These are phyloP conservation scores for Vanilla planifolia DNA, from an alignment of 106 monocot species.

Conservation along the genomic window DNA sequence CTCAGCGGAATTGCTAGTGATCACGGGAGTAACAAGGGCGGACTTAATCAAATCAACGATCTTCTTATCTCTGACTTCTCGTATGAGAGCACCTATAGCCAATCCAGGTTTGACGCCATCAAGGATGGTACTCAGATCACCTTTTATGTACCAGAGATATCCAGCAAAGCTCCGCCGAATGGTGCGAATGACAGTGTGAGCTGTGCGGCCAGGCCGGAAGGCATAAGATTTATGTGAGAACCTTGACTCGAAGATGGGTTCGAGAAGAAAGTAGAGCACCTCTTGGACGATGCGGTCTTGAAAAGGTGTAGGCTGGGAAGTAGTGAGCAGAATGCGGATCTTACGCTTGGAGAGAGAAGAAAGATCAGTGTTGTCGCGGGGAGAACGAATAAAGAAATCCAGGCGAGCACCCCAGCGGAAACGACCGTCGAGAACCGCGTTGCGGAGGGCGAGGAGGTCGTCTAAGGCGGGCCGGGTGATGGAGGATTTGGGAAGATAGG, in stretches of 20 bases:
- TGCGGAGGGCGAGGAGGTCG: constrained; percentile 76
- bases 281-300: constrained; percentile 93
- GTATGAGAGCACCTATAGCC: constrained; percentile 51
- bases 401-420: constrained; percentile 90
- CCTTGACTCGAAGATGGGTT: constrained; percentile 75
- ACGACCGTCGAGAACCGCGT: constrained; percentile 81
- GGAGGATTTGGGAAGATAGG: constrained; percentile 64
- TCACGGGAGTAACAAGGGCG: constrained; percentile 64
- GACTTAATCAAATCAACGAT: constrained; percentile 77
- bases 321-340: constrained; percentile 61
- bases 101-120: constrained; percentile 53
- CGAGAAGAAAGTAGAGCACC: constrained; percentile 75
- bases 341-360: constrained; percentile 92
- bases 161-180: constrained; percentile 84
- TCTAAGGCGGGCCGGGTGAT: constrained; percentile 44
- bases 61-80: constrained; percentile 85
- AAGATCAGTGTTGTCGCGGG: constrained; percentile 57
- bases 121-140: constrained; percentile 62
- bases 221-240: constrained; percentile 75
- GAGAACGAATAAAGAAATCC: constrained; percentile 70
- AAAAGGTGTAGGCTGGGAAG: constrained; percentile 66
- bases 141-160: constrained; percentile 91
- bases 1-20: constrained; percentile 34
- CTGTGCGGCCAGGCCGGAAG: constrained; percentile 70
- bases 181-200: constrained; percentile 70